These are phyloP conservation scores for Ceraceosorus guamensis DNA, from an alignment of 1,284 basidiomycete genomes.

Conservation along the genomic window DNA sequence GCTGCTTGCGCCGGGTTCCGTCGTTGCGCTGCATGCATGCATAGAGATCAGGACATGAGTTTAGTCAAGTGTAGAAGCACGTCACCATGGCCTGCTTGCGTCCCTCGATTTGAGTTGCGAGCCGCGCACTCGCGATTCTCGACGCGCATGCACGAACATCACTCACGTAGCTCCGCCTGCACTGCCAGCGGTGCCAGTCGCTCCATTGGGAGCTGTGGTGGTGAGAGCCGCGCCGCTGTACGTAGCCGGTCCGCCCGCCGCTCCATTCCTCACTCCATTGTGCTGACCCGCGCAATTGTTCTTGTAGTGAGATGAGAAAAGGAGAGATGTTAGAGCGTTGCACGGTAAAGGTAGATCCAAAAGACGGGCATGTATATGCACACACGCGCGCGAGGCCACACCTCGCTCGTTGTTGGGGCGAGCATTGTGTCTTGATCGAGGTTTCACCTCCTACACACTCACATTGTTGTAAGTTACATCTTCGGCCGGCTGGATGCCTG, in stretches of 20 bases:
- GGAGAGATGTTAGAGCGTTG: not conserved
- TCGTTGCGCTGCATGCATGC: not conserved
- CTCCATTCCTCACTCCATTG: not conserved
- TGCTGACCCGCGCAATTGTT: not conserved
- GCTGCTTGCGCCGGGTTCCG: not conserved
- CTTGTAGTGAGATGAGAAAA: not conserved
- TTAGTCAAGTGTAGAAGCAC: not conserved
- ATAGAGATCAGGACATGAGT: not conserved
- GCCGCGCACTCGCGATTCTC: not conserved
- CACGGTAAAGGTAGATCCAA: not conserved
- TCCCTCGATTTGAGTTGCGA: not conserved
- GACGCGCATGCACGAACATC: too few species aligned
- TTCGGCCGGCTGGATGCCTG: not conserved
- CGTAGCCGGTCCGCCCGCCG: not conserved
- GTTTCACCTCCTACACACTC: not conserved
- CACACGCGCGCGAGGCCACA: too few species aligned
- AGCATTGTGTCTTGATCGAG: too few species aligned
- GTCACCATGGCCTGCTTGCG: too few species aligned
- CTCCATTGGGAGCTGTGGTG: not conserved
- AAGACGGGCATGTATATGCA: too few species aligned
- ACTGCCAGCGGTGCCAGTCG: not conserved
- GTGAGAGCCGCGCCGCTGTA: not conserved
- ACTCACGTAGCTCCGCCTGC: not conserved
- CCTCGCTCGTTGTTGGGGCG: too few species aligned
- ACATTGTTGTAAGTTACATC: not conserved